These are phyloP conservation scores for Saksenaea vasiformis DNA, from an alignment of 371 early-diverging fungal genomes.

Conservation along the genomic window DNA sequence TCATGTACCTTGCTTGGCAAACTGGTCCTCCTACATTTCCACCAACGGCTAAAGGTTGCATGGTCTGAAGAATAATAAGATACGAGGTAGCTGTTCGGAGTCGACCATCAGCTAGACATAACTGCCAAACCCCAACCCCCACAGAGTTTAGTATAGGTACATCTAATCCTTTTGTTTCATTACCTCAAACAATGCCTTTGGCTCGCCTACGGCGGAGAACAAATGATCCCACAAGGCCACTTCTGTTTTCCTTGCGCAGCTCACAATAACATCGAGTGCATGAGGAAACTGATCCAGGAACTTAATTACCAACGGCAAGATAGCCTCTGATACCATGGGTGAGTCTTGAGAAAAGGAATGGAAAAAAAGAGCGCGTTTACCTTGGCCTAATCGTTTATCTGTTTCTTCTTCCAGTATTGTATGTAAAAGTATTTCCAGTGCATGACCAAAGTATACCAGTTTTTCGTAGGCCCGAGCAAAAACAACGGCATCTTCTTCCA, in stretches of 20 bases:
- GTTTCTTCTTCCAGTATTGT: conserved; percentile 82
- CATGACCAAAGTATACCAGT: conserved; percentile 81
- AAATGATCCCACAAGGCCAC: conserved; percentile 87
- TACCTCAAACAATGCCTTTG: conserved; percentile 80
- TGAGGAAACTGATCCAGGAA: conserved; percentile 77
- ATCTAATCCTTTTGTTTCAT: not conserved
- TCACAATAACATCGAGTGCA: conserved; percentile 81
- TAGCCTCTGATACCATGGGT: conserved; percentile 45
- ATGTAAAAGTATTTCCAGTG: conserved; percentile 84
- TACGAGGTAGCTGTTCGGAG: conserved; percentile 84
- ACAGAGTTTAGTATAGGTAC: not conserved
- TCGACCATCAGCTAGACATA: conserved; percentile 68
- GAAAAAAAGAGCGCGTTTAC: not conserved
- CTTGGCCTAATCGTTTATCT: conserved; percentile 16
- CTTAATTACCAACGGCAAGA: conserved; percentile 68
- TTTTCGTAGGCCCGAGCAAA: conserved; percentile 71
- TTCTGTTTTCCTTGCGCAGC: conserved; percentile 90
- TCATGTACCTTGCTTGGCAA: not conserved
- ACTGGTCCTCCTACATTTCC: conserved; percentile 46
- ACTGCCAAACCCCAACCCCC: conserved; percentile 30
- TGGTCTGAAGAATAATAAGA: conserved; percentile 81
- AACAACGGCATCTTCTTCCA: conserved; percentile 58
- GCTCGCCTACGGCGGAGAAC: conserved; percentile 80
- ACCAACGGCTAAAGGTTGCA: conserved; percentile 72
- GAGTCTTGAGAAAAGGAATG: not conserved